Conservation (phyloP, 352 stramenopile genomes). For the Phytophthora pisi region DNA sequence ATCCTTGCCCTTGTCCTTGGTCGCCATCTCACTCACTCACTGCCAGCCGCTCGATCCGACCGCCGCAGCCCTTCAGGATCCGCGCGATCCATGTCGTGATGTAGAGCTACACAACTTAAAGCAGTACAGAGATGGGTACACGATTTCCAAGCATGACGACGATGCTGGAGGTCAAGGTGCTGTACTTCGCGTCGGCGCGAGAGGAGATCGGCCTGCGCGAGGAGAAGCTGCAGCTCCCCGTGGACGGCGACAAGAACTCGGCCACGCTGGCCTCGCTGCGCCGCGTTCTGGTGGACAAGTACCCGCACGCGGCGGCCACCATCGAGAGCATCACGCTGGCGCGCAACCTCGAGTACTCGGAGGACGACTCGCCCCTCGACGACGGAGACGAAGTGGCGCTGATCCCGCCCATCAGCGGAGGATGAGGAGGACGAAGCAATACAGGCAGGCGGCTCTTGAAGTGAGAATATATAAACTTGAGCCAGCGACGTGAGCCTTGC, state of each 20-base stretch:
- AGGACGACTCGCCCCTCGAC: conserved; percentile 48
- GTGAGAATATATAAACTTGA: conserved; percentile 22
- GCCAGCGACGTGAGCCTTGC: no score
- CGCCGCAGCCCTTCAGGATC: conserved; percentile 44
- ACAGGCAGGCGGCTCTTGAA: background rate
- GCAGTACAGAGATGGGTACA: background rate
- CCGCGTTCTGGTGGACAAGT: conserved; percentile 47
- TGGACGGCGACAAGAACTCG: background rate
- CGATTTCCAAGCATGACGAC: background rate
- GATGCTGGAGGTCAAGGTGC: conserved; percentile 65
- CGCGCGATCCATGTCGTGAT: conserved; percentile 4
- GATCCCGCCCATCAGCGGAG: conserved; percentile 79
- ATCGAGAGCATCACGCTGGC: conserved; percentile 72
- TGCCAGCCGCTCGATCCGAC: conserved; percentile 7
- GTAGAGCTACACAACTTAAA: conserved; percentile 11
- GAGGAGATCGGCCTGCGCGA: conserved; percentile 78
- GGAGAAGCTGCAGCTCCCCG: conserved; percentile 48
- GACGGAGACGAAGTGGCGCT: conserved; percentile 83
- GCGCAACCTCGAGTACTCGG: conserved; percentile 77
- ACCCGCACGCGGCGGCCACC: conserved; percentile 49
- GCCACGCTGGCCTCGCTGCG: conserved; percentile 54
- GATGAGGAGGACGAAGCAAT: conserved; percentile 5
- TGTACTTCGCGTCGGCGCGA: conserved; percentile 82
- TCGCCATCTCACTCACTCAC: background rate
- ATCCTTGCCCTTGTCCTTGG: conserved; percentile 1